Base-by-base conservation (phyloP, 108 stramenopile genomes). In the Skeletonema marinoi region DNA sequence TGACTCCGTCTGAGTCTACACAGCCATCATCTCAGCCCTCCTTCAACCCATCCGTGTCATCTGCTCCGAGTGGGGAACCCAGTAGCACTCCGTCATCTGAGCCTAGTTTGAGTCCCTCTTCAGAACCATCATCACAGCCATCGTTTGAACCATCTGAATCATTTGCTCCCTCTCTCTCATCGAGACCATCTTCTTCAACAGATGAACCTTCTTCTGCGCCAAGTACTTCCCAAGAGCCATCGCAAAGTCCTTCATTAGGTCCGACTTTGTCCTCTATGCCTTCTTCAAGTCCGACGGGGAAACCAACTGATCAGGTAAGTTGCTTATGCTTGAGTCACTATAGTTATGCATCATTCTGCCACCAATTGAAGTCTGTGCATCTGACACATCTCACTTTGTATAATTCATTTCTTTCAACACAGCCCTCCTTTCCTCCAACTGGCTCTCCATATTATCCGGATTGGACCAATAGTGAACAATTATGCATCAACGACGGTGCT, bases 361-460 rank as follows among this genome's bases (percentile, higher is more conserved):
- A 2, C 0, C 62, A 11, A 16, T 1, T 17, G 1, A 6, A 42
- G 62, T 6, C 32, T 33, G n/a, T 29, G 25, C n/a, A 17, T 64
- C 35, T 13, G 6, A 35, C 7, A 64, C 38, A n/a, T 35, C 63
- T 19, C 62, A 29, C 32, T 25, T 19, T 30, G 2, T 2, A 19
- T 35, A 54, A 44, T 41, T 42, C 6, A 29, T 25, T 46, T 4
- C 80, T 72, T 12, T 74, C 63, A 2, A 33, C 59, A 17, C 13
- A 32, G 19, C 73, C 80, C 1, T 80, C 80, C 17, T 67, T 56
- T 9, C 41, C 73, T 5, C 80, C 80, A 25, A 80, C 80, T 19
- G 80, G 66, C 10, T 11, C 31, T 14, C 65, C 73, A 6, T 80
- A 80, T 35, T 80, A 80, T 36, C 78, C 78, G 6, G 73, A 80